Percentiles rank a stretch among this genome's conserved stretches.
Evolutionary conservation across 202 grass and related monocot species (phyloP).

Genomic region (Panicum hallii): DNA sequence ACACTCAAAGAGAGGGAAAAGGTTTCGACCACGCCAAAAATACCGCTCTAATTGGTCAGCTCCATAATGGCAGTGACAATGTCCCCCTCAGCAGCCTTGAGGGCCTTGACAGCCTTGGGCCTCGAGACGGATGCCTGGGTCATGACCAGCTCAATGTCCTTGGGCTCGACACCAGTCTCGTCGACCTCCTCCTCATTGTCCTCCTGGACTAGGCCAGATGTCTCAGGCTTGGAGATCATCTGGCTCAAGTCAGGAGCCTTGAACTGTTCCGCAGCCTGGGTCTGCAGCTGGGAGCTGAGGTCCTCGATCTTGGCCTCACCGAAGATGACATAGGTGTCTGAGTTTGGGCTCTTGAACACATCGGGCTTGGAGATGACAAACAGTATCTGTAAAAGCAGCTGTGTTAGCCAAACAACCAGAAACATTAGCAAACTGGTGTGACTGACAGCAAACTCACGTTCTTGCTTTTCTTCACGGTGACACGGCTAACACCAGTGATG

Average conservation of each 20-base stretch:
- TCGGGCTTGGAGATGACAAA: conserved; percentile 90
- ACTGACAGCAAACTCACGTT: conserved; percentile 57
- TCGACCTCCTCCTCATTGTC: conserved; percentile 67
- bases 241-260: conserved; percentile 72
- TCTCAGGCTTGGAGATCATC: conserved; percentile 56
- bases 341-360: conserved; percentile 83
- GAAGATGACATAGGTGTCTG: conserved; percentile 79
- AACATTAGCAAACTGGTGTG: not conserved
- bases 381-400: conserved; percentile 53
- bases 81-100: conserved; percentile 65
- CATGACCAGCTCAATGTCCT: conserved; percentile 84
- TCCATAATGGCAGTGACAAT: conserved; percentile 90
- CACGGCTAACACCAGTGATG: conserved; percentile 66
- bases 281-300: conserved; percentile 83
- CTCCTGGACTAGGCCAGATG: conserved; percentile 51
- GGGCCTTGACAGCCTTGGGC: conserved; percentile 70
- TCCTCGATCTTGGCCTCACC: conserved; percentile 88
- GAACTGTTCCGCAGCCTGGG: conserved; percentile 80
- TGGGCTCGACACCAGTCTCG: conserved; percentile 71
- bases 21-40: not conserved
- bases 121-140: conserved; percentile 66
- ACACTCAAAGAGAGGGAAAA: not conserved
- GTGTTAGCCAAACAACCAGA: conserved; percentile 29
- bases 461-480: conserved; percentile 91
- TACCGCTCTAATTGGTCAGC: conserved; percentile 54